Base-by-base conservation (phyloP, 2,329 filamentous ascomycete species). In the Fusarium chlamydosporum region DNA sequence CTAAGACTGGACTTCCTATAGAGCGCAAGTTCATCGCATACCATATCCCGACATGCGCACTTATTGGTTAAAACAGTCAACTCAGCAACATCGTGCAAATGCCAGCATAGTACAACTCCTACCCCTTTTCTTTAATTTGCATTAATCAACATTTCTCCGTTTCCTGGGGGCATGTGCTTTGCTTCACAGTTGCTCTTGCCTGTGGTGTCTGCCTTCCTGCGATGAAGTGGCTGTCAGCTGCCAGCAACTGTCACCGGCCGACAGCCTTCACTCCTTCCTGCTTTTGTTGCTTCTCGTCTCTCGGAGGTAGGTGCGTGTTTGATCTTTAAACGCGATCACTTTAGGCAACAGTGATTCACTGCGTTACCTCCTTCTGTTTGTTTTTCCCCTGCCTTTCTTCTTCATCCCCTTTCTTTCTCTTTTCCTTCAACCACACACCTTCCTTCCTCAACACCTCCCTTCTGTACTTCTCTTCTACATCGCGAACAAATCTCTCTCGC, bases 291-390 rank as follows among this genome's bases (percentile, higher is more conserved):
- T 23, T 38, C 31, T 27, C 11, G n/a, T 54, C 33, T 35, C 18
- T 16, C 3, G 18, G 23, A 23, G 57, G 7, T 35, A 50, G 41
- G 48, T 13, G 50, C 40, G 10, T 33, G 23, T 37, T 48, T 56
- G 43, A 43, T 56, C 42, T 27, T 13, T 7, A 18, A 23, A 38
- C 37, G 43, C 40, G 8, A 20, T 45, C 37, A 54, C 60, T 31
- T 38, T 12, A 62, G 56, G 43, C 48, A 70, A 40, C 47, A 51
- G 41, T 31, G 29, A 31, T 41, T 57, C 50, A 51, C 29, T 67
- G 29, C 40, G 13, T 27, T 48, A 29, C 31, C 48, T 56, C 12
- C 27, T 7, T 34, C 34, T 16, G 27, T 50, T 23, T 23, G 23
- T 23, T 23, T 9, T 50, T 20, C 38, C 10, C 23, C 12, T 55